A percentile compares a stretch with the other conserved stretches of the same genome.
phyloP scores from a whole-genome alignment of 2,329 filamentous ascomycete genomes.

The Botrytis fragariae region DNA sequence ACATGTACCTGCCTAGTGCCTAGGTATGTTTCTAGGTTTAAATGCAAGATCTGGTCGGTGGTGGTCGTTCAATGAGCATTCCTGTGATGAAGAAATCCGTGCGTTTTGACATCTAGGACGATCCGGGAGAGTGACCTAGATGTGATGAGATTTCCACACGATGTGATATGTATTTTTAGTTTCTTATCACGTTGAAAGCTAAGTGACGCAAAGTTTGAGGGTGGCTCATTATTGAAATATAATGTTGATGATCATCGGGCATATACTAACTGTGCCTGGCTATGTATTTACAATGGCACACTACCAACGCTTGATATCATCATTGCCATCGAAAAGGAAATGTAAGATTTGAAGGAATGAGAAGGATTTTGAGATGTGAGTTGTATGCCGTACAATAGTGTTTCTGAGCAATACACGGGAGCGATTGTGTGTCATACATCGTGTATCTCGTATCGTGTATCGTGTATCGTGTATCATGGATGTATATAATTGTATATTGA shows the following conservation, averaged over 20 bases:
- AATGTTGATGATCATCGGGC: not conserved
- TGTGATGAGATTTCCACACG: constrained; percentile 12
- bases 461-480: not conserved
- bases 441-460: not conserved
- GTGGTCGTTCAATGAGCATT: not conserved
- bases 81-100: constrained; percentile 9
- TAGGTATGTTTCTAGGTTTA: not conserved
- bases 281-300: not conserved
- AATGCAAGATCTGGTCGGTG: not conserved
- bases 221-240: not conserved
- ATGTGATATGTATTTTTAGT: constrained; percentile 2
- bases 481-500: not conserved
- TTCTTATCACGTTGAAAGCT: not conserved
- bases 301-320: not conserved
- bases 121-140: constrained; percentile 3
- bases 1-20: not conserved
- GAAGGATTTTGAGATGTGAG: constrained; percentile 10
- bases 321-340: not conserved
- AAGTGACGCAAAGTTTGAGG: not conserved
- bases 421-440: not conserved
- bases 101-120: not conserved
- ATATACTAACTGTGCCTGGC: not conserved
- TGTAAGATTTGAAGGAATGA: constrained; percentile 10
- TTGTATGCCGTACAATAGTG: not conserved
- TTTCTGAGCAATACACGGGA: constrained; percentile 10